phyloP scores from a whole-genome alignment of 129 eudicot genomes.

The Tagetes erecta region DNA sequence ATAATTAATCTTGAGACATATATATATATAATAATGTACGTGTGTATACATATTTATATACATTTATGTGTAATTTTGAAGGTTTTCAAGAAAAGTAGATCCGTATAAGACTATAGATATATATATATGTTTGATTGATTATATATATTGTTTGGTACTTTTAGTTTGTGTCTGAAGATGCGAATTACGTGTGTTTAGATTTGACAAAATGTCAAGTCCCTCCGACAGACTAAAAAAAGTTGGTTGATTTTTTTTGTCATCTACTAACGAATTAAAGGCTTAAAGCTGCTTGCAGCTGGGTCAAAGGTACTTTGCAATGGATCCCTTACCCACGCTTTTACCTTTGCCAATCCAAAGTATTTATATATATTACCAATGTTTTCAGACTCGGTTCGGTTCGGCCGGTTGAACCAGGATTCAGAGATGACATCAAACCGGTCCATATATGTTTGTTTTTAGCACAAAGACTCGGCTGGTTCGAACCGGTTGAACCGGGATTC shows the following conservation, averaged over 20 bases:
- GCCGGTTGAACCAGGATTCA: too few species aligned
- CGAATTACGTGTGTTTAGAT: not conserved
- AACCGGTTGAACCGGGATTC: too few species aligned
- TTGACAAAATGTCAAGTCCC: conserved; percentile 13
- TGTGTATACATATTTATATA: conserved; percentile 8
- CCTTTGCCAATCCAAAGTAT: not conserved
- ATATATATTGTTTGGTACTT: not conserved
- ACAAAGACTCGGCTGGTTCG: too few species aligned
- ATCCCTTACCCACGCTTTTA: not conserved
- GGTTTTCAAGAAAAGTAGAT: not conserved
- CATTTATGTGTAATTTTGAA: conserved; percentile 18
- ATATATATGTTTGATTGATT: not conserved
- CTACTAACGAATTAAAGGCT: not conserved
- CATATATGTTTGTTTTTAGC: too few species aligned
- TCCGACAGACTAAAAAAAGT: not conserved
- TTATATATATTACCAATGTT: too few species aligned
- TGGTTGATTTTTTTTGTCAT: conserved; percentile 12
- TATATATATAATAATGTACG: conserved; percentile 6
- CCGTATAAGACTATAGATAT: not conserved
- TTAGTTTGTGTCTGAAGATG: too few species aligned
- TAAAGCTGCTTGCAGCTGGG: not conserved
- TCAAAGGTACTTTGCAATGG: not conserved
- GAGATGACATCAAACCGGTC: too few species aligned
- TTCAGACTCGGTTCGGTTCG: too few species aligned
- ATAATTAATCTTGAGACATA: conserved; percentile 29